These are phyloP conservation scores for Aspergillus sojae DNA, from an alignment of 2,329 filamentous ascomycete genomes.

Conservation along the genomic window DNA sequence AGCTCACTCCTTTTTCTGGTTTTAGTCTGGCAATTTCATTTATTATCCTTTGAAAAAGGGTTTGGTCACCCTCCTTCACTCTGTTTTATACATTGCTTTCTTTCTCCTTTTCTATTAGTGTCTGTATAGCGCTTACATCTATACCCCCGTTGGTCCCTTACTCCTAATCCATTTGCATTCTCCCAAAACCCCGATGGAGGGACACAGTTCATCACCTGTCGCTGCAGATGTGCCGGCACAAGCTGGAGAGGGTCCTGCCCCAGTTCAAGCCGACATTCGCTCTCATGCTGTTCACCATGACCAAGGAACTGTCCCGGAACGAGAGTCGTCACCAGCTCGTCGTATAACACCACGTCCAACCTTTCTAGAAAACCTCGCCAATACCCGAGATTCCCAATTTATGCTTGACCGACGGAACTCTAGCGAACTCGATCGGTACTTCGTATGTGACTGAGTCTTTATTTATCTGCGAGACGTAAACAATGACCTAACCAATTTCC, in stretches of 20 bases:
- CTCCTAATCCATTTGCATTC: background rate
- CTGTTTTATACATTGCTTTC: background rate
- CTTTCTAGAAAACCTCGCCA: slow-evolving; percentile 36
- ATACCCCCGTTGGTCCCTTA: background rate
- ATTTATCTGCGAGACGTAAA: background rate
- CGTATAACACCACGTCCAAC: slow-evolving; percentile 35
- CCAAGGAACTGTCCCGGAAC: slow-evolving; percentile 8
- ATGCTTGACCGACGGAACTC: slow-evolving; percentile 31
- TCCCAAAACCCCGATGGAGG: background rate
- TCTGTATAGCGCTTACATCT: background rate
- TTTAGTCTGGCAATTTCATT: background rate
- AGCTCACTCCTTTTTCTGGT: background rate
- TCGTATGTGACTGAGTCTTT: slow-evolving; percentile 46
- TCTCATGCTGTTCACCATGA: slow-evolving; percentile 15
- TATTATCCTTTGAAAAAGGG: background rate
- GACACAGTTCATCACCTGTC: slow-evolving; percentile 9
- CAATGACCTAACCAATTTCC: slow-evolving; percentile 7
- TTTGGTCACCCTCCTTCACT: background rate
- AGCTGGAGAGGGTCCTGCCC: slow-evolving; percentile 21
- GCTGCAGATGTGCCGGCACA: slow-evolving; percentile 14
- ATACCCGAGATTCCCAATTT: slow-evolving; percentile 35
- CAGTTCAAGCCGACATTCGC: slow-evolving; percentile 22
- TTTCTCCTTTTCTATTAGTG: background rate
- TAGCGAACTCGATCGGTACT: slow-evolving; percentile 63
- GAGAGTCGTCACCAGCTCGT: slow-evolving; percentile 12